Evolutionary conservation across 2,329 filamentous ascomycete genomes (phyloP), one percentile per base, ranked within the genome.

Genomic region (Talaromyces sp.): DNA sequence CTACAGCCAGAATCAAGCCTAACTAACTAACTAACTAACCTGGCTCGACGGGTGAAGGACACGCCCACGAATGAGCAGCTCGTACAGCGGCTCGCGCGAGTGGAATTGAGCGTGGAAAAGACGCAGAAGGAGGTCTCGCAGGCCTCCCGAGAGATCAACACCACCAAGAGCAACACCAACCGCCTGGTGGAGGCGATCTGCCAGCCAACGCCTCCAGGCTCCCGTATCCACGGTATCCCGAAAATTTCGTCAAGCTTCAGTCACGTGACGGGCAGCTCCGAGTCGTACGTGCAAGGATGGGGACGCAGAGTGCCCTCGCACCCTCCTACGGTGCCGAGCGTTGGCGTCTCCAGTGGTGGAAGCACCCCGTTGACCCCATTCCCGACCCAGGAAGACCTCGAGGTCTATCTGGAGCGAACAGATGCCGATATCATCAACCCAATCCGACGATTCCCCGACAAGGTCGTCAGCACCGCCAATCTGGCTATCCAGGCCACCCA

Each of bases 81-180:
- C 9, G 50, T 37, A 2, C 60, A 42, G 35, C 35, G 48, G 2
- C 58, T 61, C n/a, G 28, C 23, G 1, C 18, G 16, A 8, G 25
- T 61, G 1, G 58, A 61, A 61, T 31, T 25, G 7, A 16, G 14
- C 46, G 28, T 61, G 16, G 48, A 61, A 55, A 61, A 55, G 48
- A 61, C 42, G 16, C 40, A 58, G 28, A 58, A 46, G 16, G 56
- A 58, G 42, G 39, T 58, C 16, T 55, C 48, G 1, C 23, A 61
- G 28, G 18, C 50, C 5, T 57, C 50, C 11, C 25, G 28, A 12
- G 50, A 56, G 39, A 37, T 57, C n/a, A 18, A 46, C 1, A 61
- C 16, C 3, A 56, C 50, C 1, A 61, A 61, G 31, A 55, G 16
- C 35, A 56, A 61, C 50, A 61, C 50, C 12, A 56, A 61, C n/a